Evolutionary conservation across 1,139 yeast species (phyloP).

Genomic region (Suzukiozyma palmioleophila): DNA sequence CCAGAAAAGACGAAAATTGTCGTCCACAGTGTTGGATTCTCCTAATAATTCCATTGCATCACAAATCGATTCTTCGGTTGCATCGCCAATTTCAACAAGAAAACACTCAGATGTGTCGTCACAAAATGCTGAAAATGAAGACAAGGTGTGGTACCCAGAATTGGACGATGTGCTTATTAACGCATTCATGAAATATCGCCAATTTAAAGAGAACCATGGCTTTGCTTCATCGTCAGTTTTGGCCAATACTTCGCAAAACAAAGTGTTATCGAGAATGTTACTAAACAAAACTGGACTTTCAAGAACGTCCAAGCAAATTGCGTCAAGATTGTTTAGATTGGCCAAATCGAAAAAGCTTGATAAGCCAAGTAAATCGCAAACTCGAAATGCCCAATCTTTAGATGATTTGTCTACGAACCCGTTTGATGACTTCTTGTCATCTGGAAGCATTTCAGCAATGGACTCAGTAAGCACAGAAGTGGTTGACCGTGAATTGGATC

Average conservation of each 20-base stretch:
- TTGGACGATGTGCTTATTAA: conserved; percentile 35
- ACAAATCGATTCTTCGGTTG: conserved; percentile 31
- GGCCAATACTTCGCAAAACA: conserved; percentile 37
- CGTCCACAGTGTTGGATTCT: conserved; percentile 18
- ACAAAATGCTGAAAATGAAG: conserved; percentile 11
- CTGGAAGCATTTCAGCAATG: conserved; percentile 1
- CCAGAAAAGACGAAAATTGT: conserved; percentile 8
- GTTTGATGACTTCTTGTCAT: conserved; percentile 15
- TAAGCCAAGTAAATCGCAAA: conserved; percentile 11
- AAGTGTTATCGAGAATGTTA: conserved; percentile 39
- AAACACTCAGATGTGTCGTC: conserved; percentile 5
- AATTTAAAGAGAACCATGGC: conserved; percentile 25
- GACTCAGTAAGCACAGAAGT: conserved; percentile 17
- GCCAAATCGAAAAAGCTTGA: conserved; percentile 16
- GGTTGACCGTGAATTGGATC: conserved; percentile 25
- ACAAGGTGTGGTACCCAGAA: conserved; percentile 36
- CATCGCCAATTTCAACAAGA: conserved; percentile 26
- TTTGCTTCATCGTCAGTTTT: conserved; percentile 20
- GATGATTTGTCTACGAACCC: conserved; percentile 24
- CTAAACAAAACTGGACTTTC: conserved; percentile 33
- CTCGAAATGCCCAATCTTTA: conserved; percentile 12
- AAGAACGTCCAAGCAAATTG: conserved; percentile 39
- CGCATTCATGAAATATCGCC: conserved; percentile 34
- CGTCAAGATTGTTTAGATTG: conserved; percentile 28
- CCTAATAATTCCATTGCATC: conserved; percentile 39